These are phyloP conservation scores for Solanum chacoense DNA, from an alignment of 305 asterid genomes.

Conservation along the genomic window DNA sequence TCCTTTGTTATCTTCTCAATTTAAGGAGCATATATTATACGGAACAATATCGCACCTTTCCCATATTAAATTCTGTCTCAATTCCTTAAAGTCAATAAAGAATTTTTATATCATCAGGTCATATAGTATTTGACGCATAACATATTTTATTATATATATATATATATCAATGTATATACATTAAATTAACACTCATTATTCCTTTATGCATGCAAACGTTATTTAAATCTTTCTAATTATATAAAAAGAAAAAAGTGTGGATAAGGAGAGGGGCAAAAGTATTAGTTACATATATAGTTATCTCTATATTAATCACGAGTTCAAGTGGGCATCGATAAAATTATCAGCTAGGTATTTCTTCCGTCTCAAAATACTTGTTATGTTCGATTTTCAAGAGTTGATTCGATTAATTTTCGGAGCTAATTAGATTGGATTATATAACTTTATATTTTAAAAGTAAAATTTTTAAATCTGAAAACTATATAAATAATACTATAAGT, in stretches of 20 bases:
- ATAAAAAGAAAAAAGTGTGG: not conserved
- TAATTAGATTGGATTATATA: not conserved
- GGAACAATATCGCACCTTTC: not conserved
- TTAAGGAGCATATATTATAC: not conserved
- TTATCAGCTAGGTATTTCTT: not conserved
- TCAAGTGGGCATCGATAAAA: not conserved
- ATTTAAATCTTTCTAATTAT: not conserved
- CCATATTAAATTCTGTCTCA: not conserved
- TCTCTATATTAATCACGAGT: not conserved
- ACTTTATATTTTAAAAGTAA: not conserved
- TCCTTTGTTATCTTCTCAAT: not conserved
- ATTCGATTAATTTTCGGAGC: not conserved
- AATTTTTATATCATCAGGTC: not conserved
- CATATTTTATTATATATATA: not conserved
- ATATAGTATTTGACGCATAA: not conserved
- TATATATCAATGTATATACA: not conserved
- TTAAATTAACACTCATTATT: no score
- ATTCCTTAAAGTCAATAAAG: not conserved
- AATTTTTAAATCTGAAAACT: not conserved
- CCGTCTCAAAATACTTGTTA: no score
- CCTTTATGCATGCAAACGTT: not conserved
- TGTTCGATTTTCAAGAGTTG: no score
- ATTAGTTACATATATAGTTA: not conserved
- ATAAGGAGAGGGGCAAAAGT: not conserved
- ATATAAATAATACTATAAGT: no score